phyloP scores from a whole-genome alignment of 2,329 filamentous ascomycete species.

The Pseudogymnoascus sp. region DNA sequence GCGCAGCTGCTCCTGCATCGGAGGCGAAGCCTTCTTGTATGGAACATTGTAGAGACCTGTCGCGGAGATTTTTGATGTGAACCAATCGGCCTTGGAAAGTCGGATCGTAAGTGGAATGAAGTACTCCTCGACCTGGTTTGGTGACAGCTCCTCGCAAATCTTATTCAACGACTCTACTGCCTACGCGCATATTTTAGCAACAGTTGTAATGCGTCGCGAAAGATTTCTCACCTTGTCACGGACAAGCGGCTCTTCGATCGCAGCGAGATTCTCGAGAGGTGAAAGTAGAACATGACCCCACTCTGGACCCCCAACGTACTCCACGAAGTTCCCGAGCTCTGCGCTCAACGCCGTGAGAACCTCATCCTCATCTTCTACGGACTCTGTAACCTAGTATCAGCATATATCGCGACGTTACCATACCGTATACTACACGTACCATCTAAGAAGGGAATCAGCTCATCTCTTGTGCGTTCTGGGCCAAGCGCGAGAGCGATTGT shows the following conservation, averaged over 20 bases:
- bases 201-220: not conserved
- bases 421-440: slow-evolving; percentile 50
- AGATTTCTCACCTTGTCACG: slow-evolving; percentile 72
- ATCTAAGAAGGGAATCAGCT: slow-evolving; percentile 97
- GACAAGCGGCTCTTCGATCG: slow-evolving; percentile 96
- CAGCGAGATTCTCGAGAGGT: slow-evolving; percentile 92
- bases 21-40: slow-evolving; percentile 80
- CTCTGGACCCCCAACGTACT: slow-evolving; percentile 92
- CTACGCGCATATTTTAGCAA: slow-evolving; percentile 37
- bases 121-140: slow-evolving; percentile 90
- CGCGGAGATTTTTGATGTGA: slow-evolving; percentile 97
- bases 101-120: slow-evolving; percentile 94
- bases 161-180: slow-evolving; percentile 99
- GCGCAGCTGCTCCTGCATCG: slow-evolving; percentile 83
- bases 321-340: slow-evolving; percentile 91
- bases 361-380: slow-evolving; percentile 97
- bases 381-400: slow-evolving; percentile 55
- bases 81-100: slow-evolving; percentile 99
- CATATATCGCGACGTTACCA: slow-evolving; percentile 7
- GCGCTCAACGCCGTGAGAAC: slow-evolving; percentile 95
- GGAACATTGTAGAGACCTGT: slow-evolving; percentile 90
- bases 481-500: slow-evolving; percentile 96
- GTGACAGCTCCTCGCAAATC: slow-evolving; percentile 86
- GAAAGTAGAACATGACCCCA: slow-evolving; percentile 94
- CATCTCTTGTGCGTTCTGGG: slow-evolving; percentile 91